Evolutionary conservation across 495 filamentous ascomycete genomes (phyloP).

Genomic region (Trichoderma gamsii): DNA sequence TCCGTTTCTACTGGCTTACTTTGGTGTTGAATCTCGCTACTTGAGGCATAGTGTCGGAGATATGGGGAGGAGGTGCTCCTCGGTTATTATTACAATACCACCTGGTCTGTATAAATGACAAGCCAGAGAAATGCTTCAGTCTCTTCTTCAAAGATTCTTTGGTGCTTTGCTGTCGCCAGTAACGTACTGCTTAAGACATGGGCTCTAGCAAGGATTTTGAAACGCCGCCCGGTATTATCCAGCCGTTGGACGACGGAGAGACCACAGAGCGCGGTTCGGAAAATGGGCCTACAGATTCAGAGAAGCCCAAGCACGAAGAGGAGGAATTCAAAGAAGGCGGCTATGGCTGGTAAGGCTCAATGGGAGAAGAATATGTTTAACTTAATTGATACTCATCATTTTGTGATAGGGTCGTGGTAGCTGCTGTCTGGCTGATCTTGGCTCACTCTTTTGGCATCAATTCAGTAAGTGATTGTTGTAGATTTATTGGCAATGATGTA

Average conservation of each 20-base stretch:
- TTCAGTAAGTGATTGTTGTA: constrained; percentile 26
- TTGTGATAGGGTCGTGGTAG: constrained; percentile 52
- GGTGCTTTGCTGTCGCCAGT: not conserved
- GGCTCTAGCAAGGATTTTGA: not conserved
- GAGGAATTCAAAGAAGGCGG: not conserved
- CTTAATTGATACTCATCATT: not conserved
- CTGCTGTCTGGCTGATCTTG: constrained; percentile 42
- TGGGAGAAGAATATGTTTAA: no score
- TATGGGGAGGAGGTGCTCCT: no score
- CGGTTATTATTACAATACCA: not conserved
- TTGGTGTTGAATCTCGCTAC: not conserved
- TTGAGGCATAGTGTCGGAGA: no score
- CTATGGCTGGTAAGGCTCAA: not conserved
- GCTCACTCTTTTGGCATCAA: constrained; percentile 55
- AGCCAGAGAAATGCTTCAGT: not conserved
- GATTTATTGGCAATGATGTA: no score
- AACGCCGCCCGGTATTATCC: not conserved
- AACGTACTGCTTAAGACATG: not conserved
- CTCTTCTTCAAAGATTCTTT: not conserved
- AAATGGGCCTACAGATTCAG: not conserved
- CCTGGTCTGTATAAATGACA: not conserved
- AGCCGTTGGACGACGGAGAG: not conserved
- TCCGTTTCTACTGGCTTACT: not conserved
- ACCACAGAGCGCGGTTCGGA: not conserved
- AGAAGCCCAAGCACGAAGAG: not conserved